Conservation (phyloP, 169 alveolate genomes). For the Cryptosporidium felis region DNA sequence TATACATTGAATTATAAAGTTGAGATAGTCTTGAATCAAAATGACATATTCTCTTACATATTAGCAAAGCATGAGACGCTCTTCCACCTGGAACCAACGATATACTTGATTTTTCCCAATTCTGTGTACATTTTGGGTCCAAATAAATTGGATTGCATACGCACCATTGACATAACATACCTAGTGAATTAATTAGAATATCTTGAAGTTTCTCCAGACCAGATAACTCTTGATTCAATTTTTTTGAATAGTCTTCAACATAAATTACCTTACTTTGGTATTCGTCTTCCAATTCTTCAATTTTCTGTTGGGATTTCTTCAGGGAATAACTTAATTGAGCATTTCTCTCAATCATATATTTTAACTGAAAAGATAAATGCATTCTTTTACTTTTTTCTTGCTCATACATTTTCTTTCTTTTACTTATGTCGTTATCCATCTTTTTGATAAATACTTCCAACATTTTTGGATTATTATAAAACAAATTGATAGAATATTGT, state of each 20-base stretch:
- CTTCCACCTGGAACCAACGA: slow-evolving; percentile 63
- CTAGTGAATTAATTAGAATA: slow-evolving; percentile 53
- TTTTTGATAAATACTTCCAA: slow-evolving; percentile 14
- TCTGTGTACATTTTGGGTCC: slow-evolving; percentile 38
- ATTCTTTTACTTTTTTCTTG: slow-evolving; percentile 6
- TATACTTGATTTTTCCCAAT: slow-evolving; percentile 36
- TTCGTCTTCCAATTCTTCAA: slow-evolving; percentile 3
- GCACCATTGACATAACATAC: slow-evolving; percentile 67
- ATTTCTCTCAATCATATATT: slow-evolving; percentile 25
- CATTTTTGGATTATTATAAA: slow-evolving; percentile 43
- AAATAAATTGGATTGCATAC: slow-evolving; percentile 56
- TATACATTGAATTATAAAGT: slow-evolving; percentile 49
- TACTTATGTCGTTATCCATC: slow-evolving; percentile 33
- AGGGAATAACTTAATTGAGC: neutral
- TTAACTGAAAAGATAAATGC: slow-evolving; percentile 15
- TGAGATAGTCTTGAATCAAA: slow-evolving; percentile 30
- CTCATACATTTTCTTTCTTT: slow-evolving; percentile 11
- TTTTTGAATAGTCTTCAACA: neutral
- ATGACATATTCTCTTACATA: slow-evolving; percentile 49
- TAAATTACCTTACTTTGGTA: neutral
- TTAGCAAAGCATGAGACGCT: slow-evolving; percentile 40
- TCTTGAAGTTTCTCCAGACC: slow-evolving; percentile 8
- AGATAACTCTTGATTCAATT: neutral
- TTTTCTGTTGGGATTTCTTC: neutral
- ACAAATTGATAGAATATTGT: slow-evolving; percentile 16